phyloP scores from a whole-genome alignment of 2,329 filamentous ascomycete species.

The Talaromyces funiculosus region DNA sequence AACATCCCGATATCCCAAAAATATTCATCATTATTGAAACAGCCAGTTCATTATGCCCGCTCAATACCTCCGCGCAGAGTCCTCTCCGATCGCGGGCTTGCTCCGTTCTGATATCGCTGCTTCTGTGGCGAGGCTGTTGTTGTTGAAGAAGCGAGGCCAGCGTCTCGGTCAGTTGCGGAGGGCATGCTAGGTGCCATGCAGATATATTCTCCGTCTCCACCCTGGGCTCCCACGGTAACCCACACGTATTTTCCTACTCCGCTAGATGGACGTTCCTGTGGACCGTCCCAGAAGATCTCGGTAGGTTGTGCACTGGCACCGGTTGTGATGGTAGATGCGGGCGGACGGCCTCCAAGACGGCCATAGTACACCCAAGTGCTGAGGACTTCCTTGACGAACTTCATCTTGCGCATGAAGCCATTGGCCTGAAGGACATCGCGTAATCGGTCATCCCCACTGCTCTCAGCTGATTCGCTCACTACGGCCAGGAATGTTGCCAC shows the following conservation, averaged over 20 bases:
- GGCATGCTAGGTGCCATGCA: slow-evolving; percentile 14
- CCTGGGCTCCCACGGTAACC: slow-evolving; percentile 45
- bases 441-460: slow-evolving; percentile 32
- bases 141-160: background rate
- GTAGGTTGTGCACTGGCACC: slow-evolving; percentile 15
- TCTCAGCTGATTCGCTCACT: slow-evolving; percentile 30
- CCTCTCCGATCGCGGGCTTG: background rate
- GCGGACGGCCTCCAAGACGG: slow-evolving; percentile 31
- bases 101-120: background rate
- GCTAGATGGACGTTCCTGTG: slow-evolving; percentile 36
- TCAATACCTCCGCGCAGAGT: background rate
- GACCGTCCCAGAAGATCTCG: slow-evolving; percentile 39
- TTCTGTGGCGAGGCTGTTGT: background rate
- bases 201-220: slow-evolving; percentile 42
- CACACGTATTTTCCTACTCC: slow-evolving; percentile 49
- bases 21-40: background rate
- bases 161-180: background rate
- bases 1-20: background rate
- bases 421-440: slow-evolving; percentile 42
- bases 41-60: background rate
- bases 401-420: slow-evolving; percentile 39
- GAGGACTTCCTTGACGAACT: slow-evolving; percentile 37
- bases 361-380: slow-evolving; percentile 36
- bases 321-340: slow-evolving; percentile 16
- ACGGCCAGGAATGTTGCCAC: slow-evolving; percentile 37